Evolutionary conservation across 148 eudicot species (phyloP).

Genomic region (Talinum fruticosum): DNA sequence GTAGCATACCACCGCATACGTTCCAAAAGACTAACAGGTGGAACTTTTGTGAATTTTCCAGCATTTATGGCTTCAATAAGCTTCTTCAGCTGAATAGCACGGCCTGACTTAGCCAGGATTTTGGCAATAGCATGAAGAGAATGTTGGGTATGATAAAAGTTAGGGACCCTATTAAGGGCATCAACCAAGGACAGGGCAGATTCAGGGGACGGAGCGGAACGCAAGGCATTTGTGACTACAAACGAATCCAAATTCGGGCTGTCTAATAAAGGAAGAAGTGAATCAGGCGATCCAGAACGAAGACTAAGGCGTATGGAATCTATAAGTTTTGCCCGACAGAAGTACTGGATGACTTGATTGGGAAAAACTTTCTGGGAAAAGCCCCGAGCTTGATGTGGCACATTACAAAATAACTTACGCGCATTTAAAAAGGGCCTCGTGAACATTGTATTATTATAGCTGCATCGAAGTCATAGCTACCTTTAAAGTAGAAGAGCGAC

Average conservation of each 20-base stretch:
- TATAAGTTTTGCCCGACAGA: slow-evolving; percentile 74
- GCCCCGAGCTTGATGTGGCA: slow-evolving; percentile 35
- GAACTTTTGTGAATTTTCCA: slow-evolving; percentile 60
- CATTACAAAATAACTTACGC: slow-evolving; percentile 19
- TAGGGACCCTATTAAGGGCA: slow-evolving; percentile 48
- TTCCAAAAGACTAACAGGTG: slow-evolving; percentile 58
- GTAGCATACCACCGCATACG: slow-evolving; percentile 63
- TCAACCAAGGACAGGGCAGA: slow-evolving; percentile 72
- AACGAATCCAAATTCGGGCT: slow-evolving; percentile 70
- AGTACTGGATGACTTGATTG: slow-evolving; percentile 59
- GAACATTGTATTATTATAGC: slow-evolving; percentile 29
- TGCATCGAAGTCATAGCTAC: not conserved
- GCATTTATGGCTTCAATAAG: slow-evolving; percentile 63
- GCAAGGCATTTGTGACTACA: slow-evolving; percentile 70
- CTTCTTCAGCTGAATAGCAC: slow-evolving; percentile 49
- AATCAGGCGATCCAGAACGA: slow-evolving; percentile 42
- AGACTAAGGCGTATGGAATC: slow-evolving; percentile 66
- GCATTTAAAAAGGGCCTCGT: slow-evolving; percentile 15
- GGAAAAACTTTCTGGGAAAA: slow-evolving; percentile 33
- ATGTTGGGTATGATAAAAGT: slow-evolving; percentile 63
- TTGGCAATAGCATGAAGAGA: slow-evolving; percentile 71
- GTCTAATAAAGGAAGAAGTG: slow-evolving; percentile 44
- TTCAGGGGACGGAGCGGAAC: slow-evolving; percentile 82
- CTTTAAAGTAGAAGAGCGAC: not conserved
- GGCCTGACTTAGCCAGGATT: slow-evolving; percentile 64